These are phyloP conservation scores for Calocybe cyanea DNA, from an alignment of 768 basidiomycete genomes.

Conservation along the genomic window DNA sequence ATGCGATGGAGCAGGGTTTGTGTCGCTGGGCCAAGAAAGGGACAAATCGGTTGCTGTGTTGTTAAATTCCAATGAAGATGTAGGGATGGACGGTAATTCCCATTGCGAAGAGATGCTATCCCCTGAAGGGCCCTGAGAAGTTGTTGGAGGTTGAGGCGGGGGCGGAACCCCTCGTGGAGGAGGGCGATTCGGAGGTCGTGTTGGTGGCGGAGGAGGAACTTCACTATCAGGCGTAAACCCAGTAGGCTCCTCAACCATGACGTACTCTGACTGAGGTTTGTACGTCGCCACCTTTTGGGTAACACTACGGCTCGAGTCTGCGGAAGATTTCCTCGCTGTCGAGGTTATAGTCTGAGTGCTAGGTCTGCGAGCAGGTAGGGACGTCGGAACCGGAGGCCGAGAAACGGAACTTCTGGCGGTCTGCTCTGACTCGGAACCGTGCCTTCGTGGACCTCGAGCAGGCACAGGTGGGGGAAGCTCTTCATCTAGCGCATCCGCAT, in stretches of 20 bases:
- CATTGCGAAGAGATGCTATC: conserved; percentile 50
- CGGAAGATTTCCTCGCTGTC: conserved; percentile 33
- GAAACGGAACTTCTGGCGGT: conserved; percentile 32
- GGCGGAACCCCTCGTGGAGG: conserved; percentile 32
- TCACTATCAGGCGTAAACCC: conserved; percentile 32
- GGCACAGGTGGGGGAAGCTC: conserved; percentile 56
- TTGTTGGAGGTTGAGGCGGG: conserved; percentile 17
- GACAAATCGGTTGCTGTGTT: conserved; percentile 45
- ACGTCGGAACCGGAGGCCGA: conserved; percentile 46
- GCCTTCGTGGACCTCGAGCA: conserved; percentile 31
- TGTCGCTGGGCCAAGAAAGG: conserved; percentile 62
- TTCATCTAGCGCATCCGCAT: conserved; percentile 46
- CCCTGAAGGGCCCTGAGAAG: conserved; percentile 23
- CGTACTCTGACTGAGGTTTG: conserved; percentile 46
- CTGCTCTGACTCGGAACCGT: conserved; percentile 17
- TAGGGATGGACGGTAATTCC: conserved; percentile 64
- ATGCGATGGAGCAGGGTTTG: conserved; percentile 28
- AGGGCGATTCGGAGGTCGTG: conserved; percentile 35
- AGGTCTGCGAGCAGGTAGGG: conserved; percentile 34
- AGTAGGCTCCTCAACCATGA: conserved; percentile 57
- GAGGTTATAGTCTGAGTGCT: conserved; percentile 33
- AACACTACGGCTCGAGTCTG: conserved; percentile 22
- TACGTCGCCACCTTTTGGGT: conserved; percentile 21
- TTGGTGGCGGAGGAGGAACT: conserved; percentile 45
- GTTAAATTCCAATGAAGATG: conserved; percentile 47